Evolutionary conservation across 257 asterid species (phyloP).

Genomic region (Apocynum venetum): DNA sequence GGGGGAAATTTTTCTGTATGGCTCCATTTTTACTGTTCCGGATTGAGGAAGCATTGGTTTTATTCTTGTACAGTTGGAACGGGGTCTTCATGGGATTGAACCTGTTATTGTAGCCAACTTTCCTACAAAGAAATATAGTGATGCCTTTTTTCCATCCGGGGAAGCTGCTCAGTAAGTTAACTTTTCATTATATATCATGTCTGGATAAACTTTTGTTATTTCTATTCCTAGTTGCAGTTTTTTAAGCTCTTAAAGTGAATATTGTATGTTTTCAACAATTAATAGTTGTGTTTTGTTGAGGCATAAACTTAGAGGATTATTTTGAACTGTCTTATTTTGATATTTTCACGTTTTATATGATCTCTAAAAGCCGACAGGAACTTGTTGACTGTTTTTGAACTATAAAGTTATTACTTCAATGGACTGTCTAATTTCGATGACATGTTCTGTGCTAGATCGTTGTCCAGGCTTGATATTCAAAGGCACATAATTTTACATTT

Average conservation of each 20-base stretch:
- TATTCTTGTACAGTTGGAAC: slow-evolving; percentile 52
- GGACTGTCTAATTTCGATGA: background rate
- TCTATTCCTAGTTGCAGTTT: background rate
- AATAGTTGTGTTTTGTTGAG: background rate
- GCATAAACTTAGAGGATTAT: background rate
- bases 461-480: background rate
- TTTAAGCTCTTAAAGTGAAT: background rate
- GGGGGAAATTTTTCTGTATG: background rate
- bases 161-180: slow-evolving; percentile 73
- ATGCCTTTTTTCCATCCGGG: slow-evolving; percentile 47
- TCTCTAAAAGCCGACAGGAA: background rate
- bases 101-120: slow-evolving; percentile 68
- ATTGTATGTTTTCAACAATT: background rate
- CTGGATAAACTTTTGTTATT: background rate
- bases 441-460: background rate
- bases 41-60: slow-evolving; percentile 11
- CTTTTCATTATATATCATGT: background rate
- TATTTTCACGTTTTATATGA: background rate
- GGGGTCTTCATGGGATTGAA: slow-evolving; percentile 76
- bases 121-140: slow-evolving; percentile 57
- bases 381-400: background rate
- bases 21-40: slow-evolving; percentile 12
- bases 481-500: background rate
- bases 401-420: background rate
- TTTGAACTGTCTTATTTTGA: no score